Base-by-base conservation (phyloP, 495 filamentous ascomycete genomes). In the Hypomontagnella monticulosa region DNA sequence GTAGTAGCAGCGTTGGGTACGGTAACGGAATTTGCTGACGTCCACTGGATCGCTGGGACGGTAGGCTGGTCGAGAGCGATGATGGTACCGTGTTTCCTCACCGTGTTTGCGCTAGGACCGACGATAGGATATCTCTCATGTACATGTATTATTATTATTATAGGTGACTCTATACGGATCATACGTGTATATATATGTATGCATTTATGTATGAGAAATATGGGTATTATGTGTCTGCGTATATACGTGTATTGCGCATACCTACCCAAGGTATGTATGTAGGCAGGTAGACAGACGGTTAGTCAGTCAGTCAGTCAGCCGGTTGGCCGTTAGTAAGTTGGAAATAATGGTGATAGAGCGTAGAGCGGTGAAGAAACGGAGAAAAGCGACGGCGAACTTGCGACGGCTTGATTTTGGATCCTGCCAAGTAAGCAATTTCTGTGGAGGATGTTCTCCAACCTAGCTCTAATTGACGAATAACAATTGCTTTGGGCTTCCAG, bases 391-490 rank as follows among this genome's bases (percentile, higher is more conserved):
- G 19, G 53, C 54, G 40, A 57, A 50, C 53, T 59, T 68, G 66
- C 55, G 66, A 63, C 55, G 48, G 43, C 66, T 56, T 60, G 46
- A 62, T 54, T 63, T 41, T 49, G 43, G 59, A 60, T 43, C 50
- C 50, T 20, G 59, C 50, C 49, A 63, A 63, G 59, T 59, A 63
- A 55, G 48, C 43, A 66, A 56, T 51, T 69, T 56, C 50, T 60
- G 50, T 54, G 54, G 48, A 49, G 41, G 12, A 4, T 20, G 19
- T 34, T 46, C 38, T 59, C 46, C 10, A 63, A 52, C 43, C 43
- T 32, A 50, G 42, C 15, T 55, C 36, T 69, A 69, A 69, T 69
- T 69, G 59, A 63, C 59, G 59, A 63, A 63, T 69, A 37, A 44
- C 30, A 51, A 19, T 15, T 10, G 40, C 6, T 27, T 59, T 16